These are phyloP conservation scores for Russula sp. DNA, from an alignment of 768 basidiomycete genomes.

Conservation along the genomic window DNA sequence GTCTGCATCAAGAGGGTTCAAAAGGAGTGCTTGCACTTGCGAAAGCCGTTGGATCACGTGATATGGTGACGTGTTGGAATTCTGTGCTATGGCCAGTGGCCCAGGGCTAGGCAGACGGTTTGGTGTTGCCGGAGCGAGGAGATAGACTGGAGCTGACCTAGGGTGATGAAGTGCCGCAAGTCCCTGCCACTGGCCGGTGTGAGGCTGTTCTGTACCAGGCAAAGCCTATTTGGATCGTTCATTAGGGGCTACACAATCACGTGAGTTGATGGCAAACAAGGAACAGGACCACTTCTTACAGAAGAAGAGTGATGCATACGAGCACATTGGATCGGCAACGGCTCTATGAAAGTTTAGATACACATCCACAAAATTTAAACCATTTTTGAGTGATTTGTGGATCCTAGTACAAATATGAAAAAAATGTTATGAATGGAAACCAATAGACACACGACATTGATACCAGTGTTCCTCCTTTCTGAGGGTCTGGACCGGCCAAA, in stretches of 20 bases:
- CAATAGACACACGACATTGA: neutral
- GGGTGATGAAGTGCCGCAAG: too few relatives aligned
- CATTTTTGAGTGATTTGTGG: neutral
- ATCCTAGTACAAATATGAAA: neutral
- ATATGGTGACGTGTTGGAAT: too few relatives aligned
- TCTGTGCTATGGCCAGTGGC: too few relatives aligned
- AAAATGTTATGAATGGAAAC: neutral
- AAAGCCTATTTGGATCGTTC: neutral
- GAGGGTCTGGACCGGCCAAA: too few relatives aligned
- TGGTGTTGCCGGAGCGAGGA: neutral
- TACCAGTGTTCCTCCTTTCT: neutral
- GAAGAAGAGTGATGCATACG: neutral
- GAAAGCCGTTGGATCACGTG: too few relatives aligned
- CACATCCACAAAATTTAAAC: neutral
- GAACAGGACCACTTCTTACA: neutral
- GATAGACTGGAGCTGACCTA: too few relatives aligned
- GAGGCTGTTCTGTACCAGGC: neutral
- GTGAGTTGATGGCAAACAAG: neutral
- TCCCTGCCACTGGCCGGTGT: too few relatives aligned
- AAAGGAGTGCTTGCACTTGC: too few relatives aligned
- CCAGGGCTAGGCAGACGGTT: too few relatives aligned
- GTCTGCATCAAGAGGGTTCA: too few relatives aligned
- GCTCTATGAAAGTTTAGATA: neutral
- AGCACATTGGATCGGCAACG: neutral
- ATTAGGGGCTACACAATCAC: neutral